A percentile compares a stretch with the other conserved stretches of the same genome.
Evolutionary conservation across 2,329 filamentous ascomycete genomes (phyloP).

Genomic region (Lojkania enalia): DNA sequence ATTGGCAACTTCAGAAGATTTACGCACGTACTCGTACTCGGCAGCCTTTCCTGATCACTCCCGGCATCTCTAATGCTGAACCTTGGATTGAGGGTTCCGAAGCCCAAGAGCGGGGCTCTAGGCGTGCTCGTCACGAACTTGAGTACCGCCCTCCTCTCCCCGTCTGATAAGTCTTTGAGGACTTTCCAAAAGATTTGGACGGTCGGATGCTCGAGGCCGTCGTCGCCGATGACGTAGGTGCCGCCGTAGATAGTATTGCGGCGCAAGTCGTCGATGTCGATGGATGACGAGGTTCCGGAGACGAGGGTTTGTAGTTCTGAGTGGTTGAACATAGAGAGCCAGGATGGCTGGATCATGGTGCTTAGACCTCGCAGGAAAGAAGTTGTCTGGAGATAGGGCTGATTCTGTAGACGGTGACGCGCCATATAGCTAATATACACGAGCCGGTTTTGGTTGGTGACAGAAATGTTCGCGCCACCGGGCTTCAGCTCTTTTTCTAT

Average conservation of each 20-base stretch:
- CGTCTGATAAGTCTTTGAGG: slow-evolving; percentile 74
- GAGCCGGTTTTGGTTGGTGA: slow-evolving; percentile 89
- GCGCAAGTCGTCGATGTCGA: slow-evolving; percentile 84
- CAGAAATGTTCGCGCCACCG: slow-evolving; percentile 72
- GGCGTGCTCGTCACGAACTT: slow-evolving; percentile 97
- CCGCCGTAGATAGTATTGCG: slow-evolving; percentile 85
- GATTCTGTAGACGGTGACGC: slow-evolving; percentile 79
- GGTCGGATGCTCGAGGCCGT: slow-evolving; percentile 81
- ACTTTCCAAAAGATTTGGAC: slow-evolving; percentile 90
- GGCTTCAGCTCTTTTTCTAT: slow-evolving; percentile 75
- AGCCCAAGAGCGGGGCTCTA: slow-evolving; percentile 84
- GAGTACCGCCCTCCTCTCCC: slow-evolving; percentile 79
- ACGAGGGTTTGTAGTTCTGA: slow-evolving; percentile 91
- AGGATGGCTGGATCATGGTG: slow-evolving; percentile 84
- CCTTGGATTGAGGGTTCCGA: slow-evolving; percentile 77
- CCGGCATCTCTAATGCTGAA: slow-evolving; percentile 91
- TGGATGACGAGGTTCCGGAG: slow-evolving; percentile 81
- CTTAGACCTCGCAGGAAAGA: slow-evolving; percentile 87
- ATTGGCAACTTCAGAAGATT: slow-evolving; percentile 90
- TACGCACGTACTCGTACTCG: slow-evolving; percentile 94
- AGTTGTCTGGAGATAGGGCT: slow-evolving; percentile 78
- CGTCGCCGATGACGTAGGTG: slow-evolving; percentile 86
- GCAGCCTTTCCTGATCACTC: slow-evolving; percentile 73
- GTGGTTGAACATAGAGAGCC: slow-evolving; percentile 99
- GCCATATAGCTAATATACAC: slow-evolving; percentile 95